Evolutionary conservation across 495 filamentous ascomycete species (phyloP).

Genomic region (Hypoxylon fragiforme): DNA sequence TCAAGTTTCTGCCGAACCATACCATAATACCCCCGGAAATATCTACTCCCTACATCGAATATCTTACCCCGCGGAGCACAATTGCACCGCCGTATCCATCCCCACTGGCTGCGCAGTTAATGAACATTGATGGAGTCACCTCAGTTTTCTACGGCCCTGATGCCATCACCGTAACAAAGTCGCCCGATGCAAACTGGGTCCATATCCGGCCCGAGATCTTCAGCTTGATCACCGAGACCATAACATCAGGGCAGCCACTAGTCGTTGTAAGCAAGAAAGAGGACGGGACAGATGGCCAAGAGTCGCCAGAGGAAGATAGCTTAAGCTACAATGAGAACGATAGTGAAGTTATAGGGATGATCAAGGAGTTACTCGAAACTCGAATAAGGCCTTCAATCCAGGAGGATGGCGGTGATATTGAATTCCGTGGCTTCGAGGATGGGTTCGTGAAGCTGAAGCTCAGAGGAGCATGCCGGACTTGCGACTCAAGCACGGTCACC

Average conservation of each 20-base stretch:
- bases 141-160: conserved; percentile 94
- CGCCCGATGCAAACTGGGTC: conserved; percentile 84
- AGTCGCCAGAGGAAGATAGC: conserved; percentile 61
- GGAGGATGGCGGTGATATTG: conserved; percentile 97
- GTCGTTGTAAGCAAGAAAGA: conserved; percentile 69
- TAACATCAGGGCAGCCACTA: conserved; percentile 79
- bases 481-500: conserved; percentile 93
- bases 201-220: conserved; percentile 95
- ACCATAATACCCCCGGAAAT: conserved; percentile 74
- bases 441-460: conserved; percentile 86
- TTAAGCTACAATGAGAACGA: conserved; percentile 82
- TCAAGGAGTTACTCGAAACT: conserved; percentile 97
- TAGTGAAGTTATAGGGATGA: conserved; percentile 93
- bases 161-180: conserved; percentile 96
- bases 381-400: conserved; percentile 92
- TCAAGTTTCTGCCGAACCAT: conserved; percentile 93
- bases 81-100: conserved; percentile 88
- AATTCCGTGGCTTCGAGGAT: conserved; percentile 85
- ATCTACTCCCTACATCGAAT: conserved; percentile 81
- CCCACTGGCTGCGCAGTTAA: conserved; percentile 84
- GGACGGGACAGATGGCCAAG: conserved; percentile 42
- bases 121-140: conserved; percentile 89
- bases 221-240: conserved; percentile 87
- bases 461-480: conserved; percentile 89
- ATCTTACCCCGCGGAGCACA: conserved; percentile 83